Evolutionary conservation across 345 rosid genomes (phyloP).

Genomic region (Citrus sp.): DNA sequence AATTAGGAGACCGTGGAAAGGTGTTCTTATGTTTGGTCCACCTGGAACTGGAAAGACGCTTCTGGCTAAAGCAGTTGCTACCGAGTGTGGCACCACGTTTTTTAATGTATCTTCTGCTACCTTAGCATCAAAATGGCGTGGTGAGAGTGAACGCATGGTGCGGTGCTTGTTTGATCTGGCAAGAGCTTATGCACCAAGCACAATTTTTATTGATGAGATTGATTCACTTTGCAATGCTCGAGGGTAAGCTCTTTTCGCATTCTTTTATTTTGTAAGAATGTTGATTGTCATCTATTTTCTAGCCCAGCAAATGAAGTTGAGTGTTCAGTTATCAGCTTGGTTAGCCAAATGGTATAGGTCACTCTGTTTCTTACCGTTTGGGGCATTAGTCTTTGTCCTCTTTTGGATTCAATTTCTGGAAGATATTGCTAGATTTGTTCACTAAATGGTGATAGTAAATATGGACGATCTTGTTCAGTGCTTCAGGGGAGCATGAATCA

Average conservation of each 20-base stretch:
- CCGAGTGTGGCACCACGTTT: slow-evolving; percentile 96
- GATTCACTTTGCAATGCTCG: slow-evolving; percentile 96
- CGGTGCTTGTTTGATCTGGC: slow-evolving; percentile 95
- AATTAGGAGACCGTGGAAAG: slow-evolving; percentile 99
- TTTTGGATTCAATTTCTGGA: background rate
- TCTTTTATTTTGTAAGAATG: background rate
- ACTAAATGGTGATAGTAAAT: background rate
- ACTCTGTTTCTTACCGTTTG: background rate
- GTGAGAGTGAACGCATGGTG: slow-evolving; percentile 99
- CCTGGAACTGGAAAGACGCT: slow-evolving; percentile 98
- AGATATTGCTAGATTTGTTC: background rate
- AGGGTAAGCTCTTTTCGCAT: slow-evolving; percentile 54
- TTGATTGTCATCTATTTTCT: background rate
- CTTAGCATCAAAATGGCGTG: slow-evolving; percentile 97
- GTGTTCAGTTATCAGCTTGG: background rate
- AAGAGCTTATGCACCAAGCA: slow-evolving; percentile 96
- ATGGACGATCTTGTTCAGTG: slow-evolving; percentile 39
- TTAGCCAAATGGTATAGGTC: background rate
- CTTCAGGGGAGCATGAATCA: slow-evolving; percentile 98
- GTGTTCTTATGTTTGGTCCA: slow-evolving; percentile 99
- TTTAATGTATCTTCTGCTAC: slow-evolving; percentile 98
- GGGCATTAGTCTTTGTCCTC: background rate
- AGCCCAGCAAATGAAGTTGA: background rate
- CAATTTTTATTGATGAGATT: slow-evolving; percentile 94
- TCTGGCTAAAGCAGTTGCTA: slow-evolving; percentile 96